These are phyloP conservation scores for Kandelia obovata DNA, from an alignment of 345 rosid species.

Conservation along the genomic window DNA sequence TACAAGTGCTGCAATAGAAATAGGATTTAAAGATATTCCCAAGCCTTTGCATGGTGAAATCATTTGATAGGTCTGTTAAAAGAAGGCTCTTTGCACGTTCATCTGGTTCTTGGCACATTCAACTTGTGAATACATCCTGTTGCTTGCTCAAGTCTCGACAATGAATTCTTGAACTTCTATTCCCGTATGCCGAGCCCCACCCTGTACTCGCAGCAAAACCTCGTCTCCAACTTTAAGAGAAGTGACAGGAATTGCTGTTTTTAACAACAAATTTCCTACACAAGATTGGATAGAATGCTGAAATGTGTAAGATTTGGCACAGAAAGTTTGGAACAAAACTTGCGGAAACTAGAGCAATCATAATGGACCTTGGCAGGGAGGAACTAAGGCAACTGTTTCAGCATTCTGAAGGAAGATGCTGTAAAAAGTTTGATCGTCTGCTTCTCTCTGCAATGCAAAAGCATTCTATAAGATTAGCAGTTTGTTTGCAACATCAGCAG, in stretches of 20 bases:
- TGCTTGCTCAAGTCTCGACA: conserved; percentile 52
- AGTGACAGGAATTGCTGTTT: conserved; percentile 59
- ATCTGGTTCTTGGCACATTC: too few relatives aligned
- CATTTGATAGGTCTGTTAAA: too few relatives aligned
- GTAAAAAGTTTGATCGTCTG: conserved; percentile 34
- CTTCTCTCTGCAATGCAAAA: conserved; percentile 37
- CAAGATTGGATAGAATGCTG: conserved; percentile 1
- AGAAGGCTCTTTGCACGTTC: too few relatives aligned
- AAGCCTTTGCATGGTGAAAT: too few relatives aligned
- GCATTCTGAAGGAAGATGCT: conserved; percentile 77
- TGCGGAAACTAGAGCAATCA: conserved; percentile 4
- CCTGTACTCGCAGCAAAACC: conserved; percentile 55
- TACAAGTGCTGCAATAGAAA: too few relatives aligned
- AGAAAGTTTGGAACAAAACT: conserved; percentile 3
- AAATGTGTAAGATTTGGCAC: background rate
- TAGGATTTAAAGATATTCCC: too few relatives aligned
- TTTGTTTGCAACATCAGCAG: background rate
- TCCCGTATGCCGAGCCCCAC: conserved; percentile 85
- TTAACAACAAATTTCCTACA: conserved; percentile 39
- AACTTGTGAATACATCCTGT: background rate
- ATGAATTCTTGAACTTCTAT: conserved; percentile 82
- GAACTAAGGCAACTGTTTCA: conserved; percentile 69
- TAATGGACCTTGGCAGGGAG: conserved; percentile 49
- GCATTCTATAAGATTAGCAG: background rate
- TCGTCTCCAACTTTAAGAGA: conserved; percentile 65